Conservation (phyloP, 352 stramenopile species). For the Saprolegnia parasitica region DNA sequence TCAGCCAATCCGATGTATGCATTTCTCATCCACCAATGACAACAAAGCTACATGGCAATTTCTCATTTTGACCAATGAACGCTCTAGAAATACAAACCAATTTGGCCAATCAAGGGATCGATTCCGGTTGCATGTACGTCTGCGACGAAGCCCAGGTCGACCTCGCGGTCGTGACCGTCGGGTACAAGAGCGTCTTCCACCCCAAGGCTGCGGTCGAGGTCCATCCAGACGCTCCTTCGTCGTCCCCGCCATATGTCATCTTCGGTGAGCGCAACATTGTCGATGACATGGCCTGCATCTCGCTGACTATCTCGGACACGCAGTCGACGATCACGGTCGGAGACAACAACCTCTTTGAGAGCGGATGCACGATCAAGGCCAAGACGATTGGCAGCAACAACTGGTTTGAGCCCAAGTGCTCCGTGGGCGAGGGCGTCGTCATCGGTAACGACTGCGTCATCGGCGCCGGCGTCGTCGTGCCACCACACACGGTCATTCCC, state of each 20-base stretch:
- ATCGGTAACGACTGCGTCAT: slow-evolving; percentile 81
- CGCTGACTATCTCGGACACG: slow-evolving; percentile 30
- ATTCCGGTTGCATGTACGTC: slow-evolving; percentile 31
- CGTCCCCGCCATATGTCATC: slow-evolving; percentile 32
- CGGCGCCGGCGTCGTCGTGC: slow-evolving; percentile 71
- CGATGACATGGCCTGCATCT: slow-evolving; percentile 54
- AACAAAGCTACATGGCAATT: too few relatives aligned
- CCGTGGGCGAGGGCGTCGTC: slow-evolving; percentile 44
- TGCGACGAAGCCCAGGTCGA: slow-evolving; percentile 48
- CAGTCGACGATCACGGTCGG: slow-evolving; percentile 48
- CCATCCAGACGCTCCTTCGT: slow-evolving; percentile 24
- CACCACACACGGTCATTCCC: slow-evolving; percentile 47
- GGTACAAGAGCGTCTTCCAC: slow-evolving; percentile 44
- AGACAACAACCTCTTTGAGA: slow-evolving; percentile 73
- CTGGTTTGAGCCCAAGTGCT: slow-evolving; percentile 71
- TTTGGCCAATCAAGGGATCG: too few relatives aligned
- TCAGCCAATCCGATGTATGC: not conserved
- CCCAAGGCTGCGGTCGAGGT: slow-evolving; percentile 39
- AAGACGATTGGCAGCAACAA: slow-evolving; percentile 55
- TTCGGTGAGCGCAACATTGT: slow-evolving; percentile 70
- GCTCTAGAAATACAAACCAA: too few relatives aligned
- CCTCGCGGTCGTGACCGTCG: slow-evolving; percentile 38
- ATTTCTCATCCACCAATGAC: too few relatives aligned
- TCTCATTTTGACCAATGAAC: too few relatives aligned
- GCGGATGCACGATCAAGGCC: slow-evolving; percentile 58